Evolutionary conservation across 2,329 filamentous ascomycete species (phyloP), one percentile per base, ranked within the genome.

Genomic region (Verticillium nonalfalfae): DNA sequence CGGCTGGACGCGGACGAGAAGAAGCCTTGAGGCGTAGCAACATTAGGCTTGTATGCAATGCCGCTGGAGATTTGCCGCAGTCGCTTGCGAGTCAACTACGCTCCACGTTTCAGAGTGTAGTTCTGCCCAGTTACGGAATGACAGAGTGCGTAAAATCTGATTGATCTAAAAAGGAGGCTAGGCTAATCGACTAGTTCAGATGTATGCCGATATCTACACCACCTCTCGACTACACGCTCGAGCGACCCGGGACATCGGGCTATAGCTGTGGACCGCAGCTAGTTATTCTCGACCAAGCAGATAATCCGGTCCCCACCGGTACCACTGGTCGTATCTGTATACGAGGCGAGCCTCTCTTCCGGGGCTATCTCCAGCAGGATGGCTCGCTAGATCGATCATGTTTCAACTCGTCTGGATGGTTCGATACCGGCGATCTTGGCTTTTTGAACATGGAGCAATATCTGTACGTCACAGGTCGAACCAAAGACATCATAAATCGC

Each of bases 161-260:
- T n/a, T n/a, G n/a, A n/a, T n/a, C n/a, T n/a, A n/a, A n/a, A n/a
- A n/a, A n/a, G n/a, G n/a, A n/a, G n/a, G n/a, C n/a, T n/a, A n/a
- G n/a, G n/a, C n/a, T n/a, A n/a, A n/a, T n/a, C n/a, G n/a, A n/a
- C n/a, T n/a, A n/a, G n/a, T n/a, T n/a, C n/a, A n/a, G n/a, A n/a
- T n/a, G n/a, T n/a, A 84, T 84, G 80, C 82, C 82, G 0, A 84
- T 85, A 56, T 82, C 80, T 2, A 83, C 81, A 2, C 82, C 82
- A 1, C 81, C 81, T 0, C 70, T 83, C 15, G 68, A 78, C 63
- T 85, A 85, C 66, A 70, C 71, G 34, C 74, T 85, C 4, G 80
- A 83, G 59, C 78, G 79, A 3, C 74, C 77, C 54, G 82, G 82
- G 1, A 84, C 82, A 3, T 85, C 81, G 1, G 82, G 82, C 33